Conservation (phyloP, 352 stramenopile genomes). For the Globisporangium lucens region DNA sequence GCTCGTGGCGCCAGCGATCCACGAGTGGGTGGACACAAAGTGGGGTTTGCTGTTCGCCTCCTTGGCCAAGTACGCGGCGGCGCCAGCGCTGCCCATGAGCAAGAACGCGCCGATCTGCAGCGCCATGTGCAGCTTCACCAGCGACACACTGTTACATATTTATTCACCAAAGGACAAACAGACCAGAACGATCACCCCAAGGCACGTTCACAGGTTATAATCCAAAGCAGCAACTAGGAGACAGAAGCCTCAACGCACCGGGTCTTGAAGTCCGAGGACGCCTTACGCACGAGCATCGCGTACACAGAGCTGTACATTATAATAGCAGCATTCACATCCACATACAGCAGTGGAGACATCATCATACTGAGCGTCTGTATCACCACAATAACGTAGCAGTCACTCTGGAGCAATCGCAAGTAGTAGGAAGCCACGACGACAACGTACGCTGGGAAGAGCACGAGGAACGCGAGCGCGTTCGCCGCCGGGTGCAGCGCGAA, state of each 20-base stretch:
- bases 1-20: slow-evolving; percentile 41
- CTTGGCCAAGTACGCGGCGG: slow-evolving; percentile 54
- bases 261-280: slow-evolving; percentile 35
- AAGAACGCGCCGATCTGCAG: slow-evolving; percentile 49
- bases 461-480: slow-evolving; percentile 57
- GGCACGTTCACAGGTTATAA: too few relatives aligned
- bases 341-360: background rate
- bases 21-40: slow-evolving; percentile 73
- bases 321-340: background rate
- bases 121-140: slow-evolving; percentile 52
- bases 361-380: background rate
- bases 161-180: slow-evolving; percentile 6
- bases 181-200: too few relatives aligned
- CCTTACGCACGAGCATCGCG: slow-evolving; percentile 58
- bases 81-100: slow-evolving; percentile 36
- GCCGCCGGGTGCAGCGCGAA: slow-evolving; percentile 61
- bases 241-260: slow-evolving; percentile 23
- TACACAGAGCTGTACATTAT: slow-evolving; percentile 37
- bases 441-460: slow-evolving; percentile 53
- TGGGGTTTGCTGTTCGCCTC: slow-evolving; percentile 55
- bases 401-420: background rate
- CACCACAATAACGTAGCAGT: background rate
- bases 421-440: background rate
- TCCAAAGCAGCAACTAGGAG: background rate
- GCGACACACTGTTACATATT: slow-evolving; percentile 18